These are phyloP conservation scores for Irpex sp. DNA, from an alignment of 1,284 basidiomycete species.

Conservation along the genomic window DNA sequence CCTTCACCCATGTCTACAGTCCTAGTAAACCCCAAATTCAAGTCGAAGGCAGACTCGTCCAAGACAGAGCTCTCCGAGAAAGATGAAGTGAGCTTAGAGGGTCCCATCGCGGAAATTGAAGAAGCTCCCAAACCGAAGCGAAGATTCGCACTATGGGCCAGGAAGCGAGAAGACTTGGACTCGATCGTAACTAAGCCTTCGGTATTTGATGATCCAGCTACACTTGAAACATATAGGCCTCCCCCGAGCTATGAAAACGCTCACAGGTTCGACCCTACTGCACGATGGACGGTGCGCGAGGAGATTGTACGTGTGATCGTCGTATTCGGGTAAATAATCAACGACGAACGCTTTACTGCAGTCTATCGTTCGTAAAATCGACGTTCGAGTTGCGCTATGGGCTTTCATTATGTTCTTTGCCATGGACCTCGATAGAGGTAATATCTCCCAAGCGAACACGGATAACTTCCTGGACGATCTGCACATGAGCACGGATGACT, in stretches of 20 bases:
- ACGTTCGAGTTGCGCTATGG: slow-evolving; percentile 59
- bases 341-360: slow-evolving; percentile 17
- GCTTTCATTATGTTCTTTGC: slow-evolving; percentile 59
- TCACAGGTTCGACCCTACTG: slow-evolving; percentile 59
- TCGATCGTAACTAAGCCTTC: slow-evolving; percentile 29
- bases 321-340: not conserved
- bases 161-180: slow-evolving; percentile 22
- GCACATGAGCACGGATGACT: slow-evolving; percentile 54
- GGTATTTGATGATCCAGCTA: slow-evolving; percentile 41
- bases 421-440: slow-evolving; percentile 49
- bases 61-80: slow-evolving; percentile 6
- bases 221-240: slow-evolving; percentile 51
- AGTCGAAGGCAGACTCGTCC: not conserved
- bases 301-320: slow-evolving; percentile 40
- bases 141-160: slow-evolving; percentile 16
- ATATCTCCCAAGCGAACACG: slow-evolving; percentile 58
- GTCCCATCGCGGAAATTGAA: not conserved
- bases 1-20: slow-evolving; percentile 5
- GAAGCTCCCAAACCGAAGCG: not conserved
- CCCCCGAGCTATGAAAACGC: slow-evolving; percentile 54
- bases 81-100: slow-evolving; percentile 1
- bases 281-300: slow-evolving; percentile 67
- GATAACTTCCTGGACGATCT: slow-evolving; percentile 63
- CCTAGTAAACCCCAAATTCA: not conserved
- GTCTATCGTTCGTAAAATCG: slow-evolving; percentile 54